Base-by-base conservation (phyloP, 495 filamentous ascomycete species). In the Aspergillus incahuasiensis region DNA sequence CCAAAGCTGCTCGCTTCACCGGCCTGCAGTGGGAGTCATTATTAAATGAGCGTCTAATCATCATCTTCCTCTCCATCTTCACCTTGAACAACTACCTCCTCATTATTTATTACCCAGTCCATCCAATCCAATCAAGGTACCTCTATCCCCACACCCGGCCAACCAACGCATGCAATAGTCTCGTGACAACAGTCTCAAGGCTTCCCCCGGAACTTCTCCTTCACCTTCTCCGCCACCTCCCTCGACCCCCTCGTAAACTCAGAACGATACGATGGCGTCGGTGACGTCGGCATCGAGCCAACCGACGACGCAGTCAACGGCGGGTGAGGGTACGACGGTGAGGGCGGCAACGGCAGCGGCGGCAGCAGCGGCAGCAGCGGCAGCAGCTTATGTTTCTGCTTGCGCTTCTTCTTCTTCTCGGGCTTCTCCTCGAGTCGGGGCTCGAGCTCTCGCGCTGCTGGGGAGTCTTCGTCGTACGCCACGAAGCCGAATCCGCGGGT, bases 401-500 rank as follows among this genome's bases (percentile, higher is more conserved):
- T 35, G 6, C 12, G 32, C 12, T 11, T 35, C 12, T 35, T 15
- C 28, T 30, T 30, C 28, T 30, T 5, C 40, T 19, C 40, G n/a
- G 20, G 11, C 19, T n/a, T 21, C 41, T 8, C 6, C 20, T 21
- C 22, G 21, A 30, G 11, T 49, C 32, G 20, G 4, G 2, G 16
- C 30, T 16, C 57, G 53, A 32, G 25, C 25, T 4, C 25, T 8
- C 4, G 25, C 25, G 8, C 25, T 8, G 25, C 4, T 8, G 25
- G 4, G 25, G 25, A 3, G 4, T 28, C 25, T 8, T 28, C 25
- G 30, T 53, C 60, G 58, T 61, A 70, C 6, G 65, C 51, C 69
- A 72, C 69, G 22, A 74, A 74, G 30, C 25, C 25, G 22, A 74
- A 74, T 24, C 25, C 25, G 25, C 25, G 3, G 25, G 3, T 28